Base-by-base conservation (phyloP, 2,329 filamentous ascomycete genomes). In the Colletotrichum tropicicola region DNA sequence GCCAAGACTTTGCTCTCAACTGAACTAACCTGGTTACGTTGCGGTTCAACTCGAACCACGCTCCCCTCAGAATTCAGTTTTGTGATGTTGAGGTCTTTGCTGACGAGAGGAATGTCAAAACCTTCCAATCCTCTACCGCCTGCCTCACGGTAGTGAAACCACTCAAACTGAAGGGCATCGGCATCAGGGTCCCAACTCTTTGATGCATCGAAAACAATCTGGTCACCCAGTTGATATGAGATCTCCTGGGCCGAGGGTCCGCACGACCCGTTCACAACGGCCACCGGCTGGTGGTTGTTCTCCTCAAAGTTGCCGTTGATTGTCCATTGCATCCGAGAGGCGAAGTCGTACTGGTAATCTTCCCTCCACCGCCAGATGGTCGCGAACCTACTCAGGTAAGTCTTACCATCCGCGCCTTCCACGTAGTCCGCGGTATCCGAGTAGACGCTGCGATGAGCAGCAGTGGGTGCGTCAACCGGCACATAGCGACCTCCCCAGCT, bases 401-500 rank as follows among this genome's bases (percentile, higher is more conserved):
- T 70, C 41, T 59, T 68, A n/a, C 73, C 73, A 53, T 75, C 70
- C n/a, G 68, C 37, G 19, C 72, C 72, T 8, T 71, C 58, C 3
- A 74, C 71, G 13, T 67, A 58, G 49, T 76, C 77, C 19, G 68
- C 62, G 9, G 54, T 62, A 44, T 78, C 73, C 49, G 68, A 69
- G 64, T 74, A 76, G 9, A 55, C 52, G 15, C 15, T 19, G 52
- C 27, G 37, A 17, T 23, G 25, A n/a, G 27, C 52, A 6, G 51
- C 51, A 6, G 37, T 54, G 39, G 39, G 35, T 75, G 61, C 41
- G 51, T 68, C 12, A 5, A 30, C 27, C 15, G 12, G 45, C 37
- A 23, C 21, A 67, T 85, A 85, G 6, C 83, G 75, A 0, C 83
- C 83, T 21, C 83, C 83, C 83, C 83, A 85, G 1, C 78, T 79